Percentiles rank a stretch among this genome's conserved stretches.
These are phyloP conservation scores for Botryotinia globosa DNA, from an alignment of 2,329 filamentous ascomycete genomes.

Conservation along the genomic window DNA sequence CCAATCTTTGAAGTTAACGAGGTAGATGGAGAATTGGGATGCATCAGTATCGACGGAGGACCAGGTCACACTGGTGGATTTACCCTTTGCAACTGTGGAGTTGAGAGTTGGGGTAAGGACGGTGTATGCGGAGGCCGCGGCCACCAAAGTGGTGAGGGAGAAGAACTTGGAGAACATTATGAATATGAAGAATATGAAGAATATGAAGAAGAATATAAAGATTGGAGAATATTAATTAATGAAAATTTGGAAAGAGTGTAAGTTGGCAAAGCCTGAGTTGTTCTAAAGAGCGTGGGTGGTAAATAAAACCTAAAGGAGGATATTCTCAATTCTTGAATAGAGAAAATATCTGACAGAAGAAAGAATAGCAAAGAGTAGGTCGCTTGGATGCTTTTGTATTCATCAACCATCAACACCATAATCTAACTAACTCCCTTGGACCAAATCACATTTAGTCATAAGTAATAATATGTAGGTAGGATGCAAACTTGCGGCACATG, in stretches of 20 bases:
- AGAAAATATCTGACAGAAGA: conserved; percentile 7
- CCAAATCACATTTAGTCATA: neutral
- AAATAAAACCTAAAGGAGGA: neutral
- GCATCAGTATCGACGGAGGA: conserved; percentile 13
- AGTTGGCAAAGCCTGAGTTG: conserved; percentile 13
- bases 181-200: neutral
- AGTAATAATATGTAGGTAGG: neutral
- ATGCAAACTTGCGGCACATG: neutral
- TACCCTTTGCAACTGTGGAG: conserved; percentile 13
- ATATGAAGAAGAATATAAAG: neutral
- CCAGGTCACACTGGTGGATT: conserved; percentile 12
- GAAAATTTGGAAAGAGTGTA: conserved; percentile 15
- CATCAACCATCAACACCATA: neutral
- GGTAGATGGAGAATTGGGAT: conserved; percentile 17
- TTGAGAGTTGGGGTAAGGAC: conserved; percentile 13
- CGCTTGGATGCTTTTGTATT: conserved; percentile 10
- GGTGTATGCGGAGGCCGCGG: conserved; percentile 10
- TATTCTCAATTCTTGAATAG: conserved; percentile 1
- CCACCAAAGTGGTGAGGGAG: conserved; percentile 6
- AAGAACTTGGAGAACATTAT: conserved; percentile 19
- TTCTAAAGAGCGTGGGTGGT: conserved; percentile 7
- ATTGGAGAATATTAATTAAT: neutral
- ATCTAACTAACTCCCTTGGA: neutral
- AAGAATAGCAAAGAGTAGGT: neutral
- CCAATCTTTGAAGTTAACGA: conserved; percentile 19